Base-by-base conservation (phyloP, 257 asterid genomes). In the Scutellaria barbata region DNA sequence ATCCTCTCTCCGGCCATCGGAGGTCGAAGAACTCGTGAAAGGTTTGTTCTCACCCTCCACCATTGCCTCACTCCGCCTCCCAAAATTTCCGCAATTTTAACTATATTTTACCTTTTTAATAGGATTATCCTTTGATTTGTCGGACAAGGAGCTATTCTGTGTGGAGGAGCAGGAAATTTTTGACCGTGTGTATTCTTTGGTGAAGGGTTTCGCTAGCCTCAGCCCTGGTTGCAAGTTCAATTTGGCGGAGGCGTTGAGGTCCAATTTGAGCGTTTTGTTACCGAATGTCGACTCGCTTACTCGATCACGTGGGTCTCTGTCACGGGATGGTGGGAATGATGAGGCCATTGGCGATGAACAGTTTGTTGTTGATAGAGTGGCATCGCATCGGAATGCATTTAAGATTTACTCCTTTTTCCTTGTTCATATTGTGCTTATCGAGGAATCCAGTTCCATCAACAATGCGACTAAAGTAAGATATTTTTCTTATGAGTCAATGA, bases 361-460 rank as follows among this genome's bases (percentile, higher is more conserved):
- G 56, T 72, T 68, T 60, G 83, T 45, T 65, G 78, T 67, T 40
- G 94, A 85, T 54, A 84, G 89, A 77, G 82, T 89, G 79, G 96
- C 95, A 6, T 86, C 96, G 0, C 86, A 86, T 71, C 84, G 97
- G 48, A 94, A 94, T 83, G 96, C 99, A 1, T 85, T 94, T 68
- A 94, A 94, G 82, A 88, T 91, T 55, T 91, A 94, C 82, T 81
- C 97, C 0, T 94, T 91, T 73, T 94, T 91, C 68, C 96, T 94
- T 50, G 73, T 91, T 67, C 97, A 91, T 56, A 74, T 94, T 33
- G 79, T 91, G 77, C 85, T 88, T 56, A 69, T 79, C 40, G 92
- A 91, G 86, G 98, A 94, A 79, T 82, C 90, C 7, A 68, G 55
- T 9, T 68, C 84, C 16, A 72, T 22, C 45, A 84, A 59, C 70